Evolutionary conservation across 2,329 filamentous ascomycete species (phyloP).

Genomic region (Neopestalotiopsis sp.): DNA sequence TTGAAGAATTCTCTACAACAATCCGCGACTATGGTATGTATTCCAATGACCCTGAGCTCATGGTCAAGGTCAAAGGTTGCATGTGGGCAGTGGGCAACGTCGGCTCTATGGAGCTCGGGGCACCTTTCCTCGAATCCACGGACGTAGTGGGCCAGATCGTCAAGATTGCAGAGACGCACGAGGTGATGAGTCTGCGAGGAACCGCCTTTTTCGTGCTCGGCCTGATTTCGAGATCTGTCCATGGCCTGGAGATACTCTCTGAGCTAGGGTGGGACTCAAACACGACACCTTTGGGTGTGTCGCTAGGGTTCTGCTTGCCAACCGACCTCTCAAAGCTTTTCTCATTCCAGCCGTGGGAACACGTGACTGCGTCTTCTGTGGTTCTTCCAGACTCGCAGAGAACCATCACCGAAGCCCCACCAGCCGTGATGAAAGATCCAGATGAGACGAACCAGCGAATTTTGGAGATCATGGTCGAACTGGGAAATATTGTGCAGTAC

Average conservation of each 20-base stretch:
- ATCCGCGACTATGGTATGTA: constrained; percentile 89
- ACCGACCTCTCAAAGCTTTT: constrained; percentile 79
- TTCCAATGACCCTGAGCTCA: constrained; percentile 80
- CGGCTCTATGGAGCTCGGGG: constrained; percentile 95
- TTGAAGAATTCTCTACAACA: constrained; percentile 88
- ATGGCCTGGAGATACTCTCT: constrained; percentile 88
- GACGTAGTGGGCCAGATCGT: constrained; percentile 90
- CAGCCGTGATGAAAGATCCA: constrained; percentile 62
- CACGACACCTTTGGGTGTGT: constrained; percentile 80
- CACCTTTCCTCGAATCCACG: constrained; percentile 87
- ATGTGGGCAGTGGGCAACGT: constrained; percentile 98
- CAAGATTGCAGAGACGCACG: constrained; percentile 83
- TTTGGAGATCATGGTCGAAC: constrained; percentile 81
- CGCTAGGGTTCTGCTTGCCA: constrained; percentile 87
- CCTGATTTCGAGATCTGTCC: constrained; percentile 87
- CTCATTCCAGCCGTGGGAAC: constrained; percentile 67
- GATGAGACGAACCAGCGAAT: constrained; percentile 75
- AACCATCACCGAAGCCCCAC: constrained; percentile 53
- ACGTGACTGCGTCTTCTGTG: constrained; percentile 53
- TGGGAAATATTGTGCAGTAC: constrained; percentile 92
- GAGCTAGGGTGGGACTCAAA: constrained; percentile 94
- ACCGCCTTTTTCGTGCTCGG: constrained; percentile 97
- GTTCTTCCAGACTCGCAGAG: constrained; percentile 56
- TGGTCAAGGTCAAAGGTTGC: constrained; percentile 94
- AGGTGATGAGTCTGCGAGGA: constrained; percentile 90